A percentile compares a stretch with the other conserved stretches of the same genome.
These are phyloP conservation scores for Sesbania bispinosa DNA, from an alignment of 306 rosid species.

Conservation along the genomic window DNA sequence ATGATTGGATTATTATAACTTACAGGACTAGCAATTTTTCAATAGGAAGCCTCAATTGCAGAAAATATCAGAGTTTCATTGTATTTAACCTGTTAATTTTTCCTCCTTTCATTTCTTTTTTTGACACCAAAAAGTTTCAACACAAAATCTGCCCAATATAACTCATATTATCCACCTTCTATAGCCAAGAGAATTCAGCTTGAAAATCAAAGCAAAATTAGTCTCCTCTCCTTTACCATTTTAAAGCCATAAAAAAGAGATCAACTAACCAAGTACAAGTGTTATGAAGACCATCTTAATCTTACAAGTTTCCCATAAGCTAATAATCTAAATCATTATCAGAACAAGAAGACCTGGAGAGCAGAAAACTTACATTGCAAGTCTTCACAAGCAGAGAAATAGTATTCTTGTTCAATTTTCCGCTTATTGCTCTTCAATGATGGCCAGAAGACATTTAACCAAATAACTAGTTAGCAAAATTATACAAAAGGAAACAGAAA, in stretches of 20 bases:
- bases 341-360: conserved; percentile 5
- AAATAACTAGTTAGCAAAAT: conserved; percentile 29
- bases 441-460: conserved; percentile 35
- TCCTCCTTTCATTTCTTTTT: background rate
- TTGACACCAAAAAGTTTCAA: background rate
- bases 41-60: background rate
- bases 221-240: conserved; percentile 5
- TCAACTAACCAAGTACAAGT: background rate
- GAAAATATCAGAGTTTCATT: background rate
- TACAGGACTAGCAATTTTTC: conserved; percentile 4
- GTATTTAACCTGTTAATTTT: background rate
- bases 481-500: background rate
- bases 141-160: background rate
- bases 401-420: conserved; percentile 81
- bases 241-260: background rate
- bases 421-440: conserved; percentile 81
- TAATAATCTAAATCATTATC: conserved; percentile 1
- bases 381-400: conserved; percentile 89
- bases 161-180: background rate
- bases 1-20: background rate
- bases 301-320: conserved; percentile 11
- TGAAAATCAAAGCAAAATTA: conserved; percentile 16
- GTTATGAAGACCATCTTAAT: background rate
- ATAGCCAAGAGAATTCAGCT: background rate
- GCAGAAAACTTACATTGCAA: conserved; percentile 52